phyloP scores from a whole-genome alignment of 1,284 basidiomycete genomes.

The Austroboletus novae-zelandiae region DNA sequence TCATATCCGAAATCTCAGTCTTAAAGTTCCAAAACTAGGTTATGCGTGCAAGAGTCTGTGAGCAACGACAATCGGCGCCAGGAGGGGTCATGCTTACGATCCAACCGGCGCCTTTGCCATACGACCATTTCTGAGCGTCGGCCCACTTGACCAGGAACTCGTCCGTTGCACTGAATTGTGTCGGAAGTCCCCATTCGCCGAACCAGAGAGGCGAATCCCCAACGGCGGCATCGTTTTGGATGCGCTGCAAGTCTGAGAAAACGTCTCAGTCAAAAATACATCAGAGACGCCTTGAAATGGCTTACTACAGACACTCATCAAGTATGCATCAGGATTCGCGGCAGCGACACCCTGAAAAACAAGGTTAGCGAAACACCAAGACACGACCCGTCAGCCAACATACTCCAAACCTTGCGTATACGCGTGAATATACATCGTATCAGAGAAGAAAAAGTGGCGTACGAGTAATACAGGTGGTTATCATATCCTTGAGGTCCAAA shows the following conservation, averaged over 20 bases:
- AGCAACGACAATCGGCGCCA: no score
- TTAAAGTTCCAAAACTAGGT: no score
- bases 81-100: no score
- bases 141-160: no score
- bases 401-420: slow-evolving; percentile 55
- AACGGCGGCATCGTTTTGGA: slow-evolving; percentile 35
- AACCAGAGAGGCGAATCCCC: slow-evolving; percentile 43
- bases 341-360: slow-evolving; percentile 61
- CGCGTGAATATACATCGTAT: slow-evolving; percentile 6
- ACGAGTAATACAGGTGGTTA: slow-evolving; percentile 77
- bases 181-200: slow-evolving; percentile 70
- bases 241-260: slow-evolving; percentile 23
- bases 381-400: slow-evolving; percentile 36
- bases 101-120: no score
- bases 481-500: slow-evolving; percentile 74
- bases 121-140: no score
- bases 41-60: no score
- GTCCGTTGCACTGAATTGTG: slow-evolving; percentile 63
- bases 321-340: slow-evolving; percentile 60
- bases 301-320: slow-evolving; percentile 68
- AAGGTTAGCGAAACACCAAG: slow-evolving; percentile 4
- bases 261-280: not conserved
- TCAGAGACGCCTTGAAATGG: not conserved
- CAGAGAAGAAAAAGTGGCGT: slow-evolving; percentile 20
- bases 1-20: no score